Evolutionary conservation across 2,329 filamentous ascomycete genomes (phyloP).

Genomic region (Huntiella bhutanensis): DNA sequence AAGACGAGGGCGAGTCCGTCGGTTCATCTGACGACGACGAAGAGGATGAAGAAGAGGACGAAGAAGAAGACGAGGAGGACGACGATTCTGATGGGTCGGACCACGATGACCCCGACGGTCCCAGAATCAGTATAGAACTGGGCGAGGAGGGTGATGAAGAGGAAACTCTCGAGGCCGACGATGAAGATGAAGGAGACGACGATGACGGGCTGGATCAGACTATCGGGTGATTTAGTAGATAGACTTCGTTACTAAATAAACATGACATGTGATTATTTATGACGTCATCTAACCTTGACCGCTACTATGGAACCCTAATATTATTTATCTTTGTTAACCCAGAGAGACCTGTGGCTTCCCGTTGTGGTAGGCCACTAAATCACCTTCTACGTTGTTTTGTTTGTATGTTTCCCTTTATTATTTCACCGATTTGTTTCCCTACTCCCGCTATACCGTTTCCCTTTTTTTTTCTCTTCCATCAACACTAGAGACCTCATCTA

Average conservation of each 20-base stretch:
- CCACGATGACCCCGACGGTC: conserved; percentile 6
- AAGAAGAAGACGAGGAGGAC: conserved; percentile 10
- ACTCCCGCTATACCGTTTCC: no score
- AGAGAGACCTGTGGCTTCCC: background rate
- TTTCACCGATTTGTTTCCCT: background rate
- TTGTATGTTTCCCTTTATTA: background rate
- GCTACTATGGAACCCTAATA: background rate
- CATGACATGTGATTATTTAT: background rate
- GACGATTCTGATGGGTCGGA: conserved; percentile 12
- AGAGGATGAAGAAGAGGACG: conserved; percentile 16
- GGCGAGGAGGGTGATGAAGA: conserved; percentile 11
- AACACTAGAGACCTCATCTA: background rate
- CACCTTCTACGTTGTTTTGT: background rate
- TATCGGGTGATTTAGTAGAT: background rate
- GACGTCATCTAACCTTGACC: background rate
- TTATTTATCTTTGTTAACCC: background rate
- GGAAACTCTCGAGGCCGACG: conserved; percentile 9
- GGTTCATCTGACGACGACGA: conserved; percentile 13
- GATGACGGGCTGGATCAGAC: conserved; percentile 2
- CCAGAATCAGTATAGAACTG: conserved; percentile 6
- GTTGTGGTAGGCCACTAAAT: background rate
- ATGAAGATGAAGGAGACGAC: conserved; percentile 1
- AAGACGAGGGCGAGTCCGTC: conserved; percentile 12
- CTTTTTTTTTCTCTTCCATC: background rate
- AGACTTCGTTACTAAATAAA: background rate